These are phyloP conservation scores for Metschnikowia kunwiensis DNA, from an alignment of 805 yeast species.

Conservation along the genomic window DNA sequence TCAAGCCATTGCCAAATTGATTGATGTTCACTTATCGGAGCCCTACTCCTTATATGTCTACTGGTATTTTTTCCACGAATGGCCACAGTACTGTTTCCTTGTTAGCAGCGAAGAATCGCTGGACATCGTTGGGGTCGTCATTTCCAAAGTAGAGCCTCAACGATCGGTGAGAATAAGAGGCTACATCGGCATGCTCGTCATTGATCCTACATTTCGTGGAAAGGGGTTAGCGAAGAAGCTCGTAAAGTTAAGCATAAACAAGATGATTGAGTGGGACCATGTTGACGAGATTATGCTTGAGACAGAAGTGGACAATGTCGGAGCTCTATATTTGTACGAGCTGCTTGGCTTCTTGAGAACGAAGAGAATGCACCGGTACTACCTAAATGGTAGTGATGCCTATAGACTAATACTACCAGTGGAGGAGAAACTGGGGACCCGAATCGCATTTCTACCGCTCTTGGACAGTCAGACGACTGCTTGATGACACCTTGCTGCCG, in stretches of 20 bases:
- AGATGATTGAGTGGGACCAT: slow-evolving; percentile 55
- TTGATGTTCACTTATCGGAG: slow-evolving; percentile 77
- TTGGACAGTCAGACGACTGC: too few relatives aligned
- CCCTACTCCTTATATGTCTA: slow-evolving; percentile 94
- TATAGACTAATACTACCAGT: slow-evolving; percentile 81
- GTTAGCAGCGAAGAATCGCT: slow-evolving; percentile 43
- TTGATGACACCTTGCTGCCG: too few relatives aligned
- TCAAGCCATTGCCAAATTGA: slow-evolving; percentile 50
- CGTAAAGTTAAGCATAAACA: slow-evolving; percentile 57
- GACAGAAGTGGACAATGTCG: slow-evolving; percentile 78
- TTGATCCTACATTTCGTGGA: slow-evolving; percentile 67
- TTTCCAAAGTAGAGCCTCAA: slow-evolving; percentile 78
- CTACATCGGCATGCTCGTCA: slow-evolving; percentile 95
- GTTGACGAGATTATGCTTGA: slow-evolving; percentile 93
- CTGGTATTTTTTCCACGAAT: slow-evolving; percentile 80
- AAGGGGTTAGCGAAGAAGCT: slow-evolving; percentile 77
- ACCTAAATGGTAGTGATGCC: slow-evolving; percentile 91
- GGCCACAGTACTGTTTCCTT: slow-evolving; percentile 82
- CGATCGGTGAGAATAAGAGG: slow-evolving; percentile 74
- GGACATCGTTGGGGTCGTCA: slow-evolving; percentile 73
- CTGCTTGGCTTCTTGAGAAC: slow-evolving; percentile 71
- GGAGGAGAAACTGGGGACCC: slow-evolving; percentile 44
- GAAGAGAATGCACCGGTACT: slow-evolving; percentile 80
- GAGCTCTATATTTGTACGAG: slow-evolving; percentile 69
- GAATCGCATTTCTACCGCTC: slow-evolving; percentile 57